These are phyloP conservation scores for Senecio squalidus DNA, from an alignment of 140 eudicot species.

Conservation along the genomic window DNA sequence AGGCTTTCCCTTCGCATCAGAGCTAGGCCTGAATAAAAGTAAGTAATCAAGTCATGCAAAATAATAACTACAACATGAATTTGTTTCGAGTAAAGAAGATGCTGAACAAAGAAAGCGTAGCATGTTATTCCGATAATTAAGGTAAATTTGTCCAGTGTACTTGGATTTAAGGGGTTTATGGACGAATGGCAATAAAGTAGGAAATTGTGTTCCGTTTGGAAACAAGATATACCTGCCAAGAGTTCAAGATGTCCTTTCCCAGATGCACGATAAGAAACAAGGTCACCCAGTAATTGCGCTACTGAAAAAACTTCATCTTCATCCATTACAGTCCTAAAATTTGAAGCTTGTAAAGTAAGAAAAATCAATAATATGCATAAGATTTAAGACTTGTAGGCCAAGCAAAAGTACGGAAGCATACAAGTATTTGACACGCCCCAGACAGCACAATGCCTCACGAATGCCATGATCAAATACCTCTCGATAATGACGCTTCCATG, in stretches of 20 bases:
- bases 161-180: slow-evolving; percentile 4
- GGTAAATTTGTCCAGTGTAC: background rate
- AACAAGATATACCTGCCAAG: slow-evolving; percentile 58
- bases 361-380: slow-evolving; percentile 3
- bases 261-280: slow-evolving; percentile 78
- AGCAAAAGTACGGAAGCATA: slow-evolving; percentile 25
- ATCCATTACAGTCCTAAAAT: slow-evolving; percentile 45
- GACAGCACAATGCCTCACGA: slow-evolving; percentile 84
- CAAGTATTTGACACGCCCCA: slow-evolving; percentile 78
- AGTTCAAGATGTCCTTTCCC: slow-evolving; percentile 78
- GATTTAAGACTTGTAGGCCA: background rate
- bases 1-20: slow-evolving; percentile 39
- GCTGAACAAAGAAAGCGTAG: slow-evolving; percentile 3
- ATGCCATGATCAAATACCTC: slow-evolving; percentile 79
- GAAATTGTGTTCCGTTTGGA: background rate
- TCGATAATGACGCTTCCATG: slow-evolving; percentile 68
- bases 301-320: slow-evolving; percentile 78
- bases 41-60: background rate
- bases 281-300: slow-evolving; percentile 72
- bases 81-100: slow-evolving; percentile 7
- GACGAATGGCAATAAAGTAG: background rate
- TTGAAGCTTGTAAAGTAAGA: slow-evolving; percentile 1
- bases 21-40: slow-evolving; percentile 52
- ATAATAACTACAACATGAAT: background rate
- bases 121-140: background rate